Conservation (phyloP, 345 rosid genomes). For the Psidium guajava region DNA sequence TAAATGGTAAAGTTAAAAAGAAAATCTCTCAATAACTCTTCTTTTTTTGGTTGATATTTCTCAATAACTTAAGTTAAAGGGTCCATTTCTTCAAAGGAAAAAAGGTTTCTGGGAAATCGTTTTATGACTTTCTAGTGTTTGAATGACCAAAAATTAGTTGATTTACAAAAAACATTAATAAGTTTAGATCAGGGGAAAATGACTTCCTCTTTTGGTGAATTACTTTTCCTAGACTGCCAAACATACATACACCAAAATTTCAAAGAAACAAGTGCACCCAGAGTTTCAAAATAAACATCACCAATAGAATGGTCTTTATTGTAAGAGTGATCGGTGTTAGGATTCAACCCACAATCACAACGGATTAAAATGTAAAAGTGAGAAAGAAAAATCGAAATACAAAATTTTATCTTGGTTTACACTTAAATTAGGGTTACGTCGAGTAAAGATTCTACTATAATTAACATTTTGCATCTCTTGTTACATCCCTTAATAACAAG, state of each 20-base stretch:
- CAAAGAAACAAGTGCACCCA: neutral
- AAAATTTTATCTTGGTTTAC: no score
- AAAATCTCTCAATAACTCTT: neutral
- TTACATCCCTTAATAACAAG: no score
- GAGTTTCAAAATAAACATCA: neutral
- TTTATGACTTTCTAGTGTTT: neutral
- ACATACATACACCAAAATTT: neutral
- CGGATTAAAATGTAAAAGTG: no score
- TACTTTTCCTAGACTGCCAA: neutral
- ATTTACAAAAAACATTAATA: fast-evolving
- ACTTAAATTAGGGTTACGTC: no score
- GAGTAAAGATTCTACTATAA: no score
- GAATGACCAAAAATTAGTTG: fast-evolving
- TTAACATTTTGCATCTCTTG: no score
- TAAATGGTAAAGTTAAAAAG: neutral
- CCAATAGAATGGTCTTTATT: neutral
- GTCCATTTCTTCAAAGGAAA: neutral
- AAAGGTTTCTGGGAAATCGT: fast-evolving
- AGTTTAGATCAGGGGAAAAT: neutral
- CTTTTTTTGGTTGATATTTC: no score
- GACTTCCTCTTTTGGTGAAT: neutral
- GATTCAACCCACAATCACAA: no score
- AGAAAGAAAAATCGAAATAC: no score
- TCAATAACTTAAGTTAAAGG: no score
- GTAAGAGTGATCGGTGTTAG: no score